Evolutionary conservation across 2,329 filamentous ascomycete genomes (phyloP).

Genomic region (Xylaria sp.): DNA sequence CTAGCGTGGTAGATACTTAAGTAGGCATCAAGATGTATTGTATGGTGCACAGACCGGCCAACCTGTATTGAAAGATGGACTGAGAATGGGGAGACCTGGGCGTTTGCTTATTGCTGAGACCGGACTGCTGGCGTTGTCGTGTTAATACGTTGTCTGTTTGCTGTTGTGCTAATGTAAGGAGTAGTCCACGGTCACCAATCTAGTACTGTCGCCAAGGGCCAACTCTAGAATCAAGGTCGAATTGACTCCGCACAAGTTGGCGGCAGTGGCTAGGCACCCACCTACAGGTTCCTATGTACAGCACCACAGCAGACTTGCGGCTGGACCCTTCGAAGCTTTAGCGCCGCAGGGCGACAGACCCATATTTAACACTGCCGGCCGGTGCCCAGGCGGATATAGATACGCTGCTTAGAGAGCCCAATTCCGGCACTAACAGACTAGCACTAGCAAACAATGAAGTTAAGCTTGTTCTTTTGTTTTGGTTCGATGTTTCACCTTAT

Average conservation of each 20-base stretch:
- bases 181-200: not conserved
- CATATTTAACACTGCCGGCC: constrained; percentile 23
- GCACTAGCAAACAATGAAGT: too few relatives aligned
- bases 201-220: not conserved
- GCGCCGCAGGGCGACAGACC: constrained; percentile 3
- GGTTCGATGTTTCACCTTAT: too few relatives aligned
- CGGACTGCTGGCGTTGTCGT: not conserved
- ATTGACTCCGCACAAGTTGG: not conserved
- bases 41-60: not conserved
- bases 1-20: not conserved
- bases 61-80: not conserved
- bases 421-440: too few relatives aligned
- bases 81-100: not conserved
- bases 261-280: not conserved
- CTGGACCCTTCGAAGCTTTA: constrained; percentile 1
- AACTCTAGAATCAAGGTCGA: not conserved
- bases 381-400: constrained; percentile 1
- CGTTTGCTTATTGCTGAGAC: not conserved
- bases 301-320: not conserved
- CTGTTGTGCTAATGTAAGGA: not conserved
- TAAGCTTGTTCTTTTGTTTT: too few relatives aligned
- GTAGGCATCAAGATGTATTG: not conserved
- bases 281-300: not conserved
- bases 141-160: not conserved
- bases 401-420: too few relatives aligned